Base-by-base conservation (phyloP, 306 rosid genomes). In the Malus orientalis region DNA sequence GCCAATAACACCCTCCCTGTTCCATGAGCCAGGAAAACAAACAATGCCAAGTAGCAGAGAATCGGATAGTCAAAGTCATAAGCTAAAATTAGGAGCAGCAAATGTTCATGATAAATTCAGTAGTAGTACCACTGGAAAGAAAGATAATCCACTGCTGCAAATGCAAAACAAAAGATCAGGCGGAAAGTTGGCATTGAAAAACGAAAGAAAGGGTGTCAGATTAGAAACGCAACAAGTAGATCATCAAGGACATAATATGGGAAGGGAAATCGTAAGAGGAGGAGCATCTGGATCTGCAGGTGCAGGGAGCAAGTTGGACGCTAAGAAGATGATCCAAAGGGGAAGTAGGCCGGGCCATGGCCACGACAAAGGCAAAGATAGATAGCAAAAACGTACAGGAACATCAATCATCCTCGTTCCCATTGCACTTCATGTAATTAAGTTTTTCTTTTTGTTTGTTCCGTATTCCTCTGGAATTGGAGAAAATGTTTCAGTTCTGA, bases 311-410 rank as follows among this genome's bases (percentile, higher is more conserved):
- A 88, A 83, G 76, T 62, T 86, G 80, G 90, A 89, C 69, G 62
- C 91, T 51, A 86, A 85, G 86, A 88, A 74, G 76, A 75, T 78
- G 77, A 74, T 76, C 25, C 45, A 76, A 63, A 89, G 81, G 82
- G 87, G 90, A 78, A 87, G 92, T 78, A 86, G 87, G 82, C 79
- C 93, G 79, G 96, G 89, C 73, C 86, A 80, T 80, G 87, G 87
- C 55, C 78, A 72, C 74, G 91, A 88, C 80, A 93, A 77, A 79
- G 85, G 86, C 70, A 84, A 89, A 81, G 87, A 91, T 76, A 86
- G 79, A 80, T 77, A 58, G 76, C 38, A 42, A 55, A 47, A 22
- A 75, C 20, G 32, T 27, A 42, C 9, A 62, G 13, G 22, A 69
- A 42, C 45, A 67, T 27, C 57, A 19, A 23, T 25, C 15, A n/a